These are phyloP conservation scores for Suillus discolor DNA, from an alignment of 768 basidiomycete species.

Conservation along the genomic window DNA sequence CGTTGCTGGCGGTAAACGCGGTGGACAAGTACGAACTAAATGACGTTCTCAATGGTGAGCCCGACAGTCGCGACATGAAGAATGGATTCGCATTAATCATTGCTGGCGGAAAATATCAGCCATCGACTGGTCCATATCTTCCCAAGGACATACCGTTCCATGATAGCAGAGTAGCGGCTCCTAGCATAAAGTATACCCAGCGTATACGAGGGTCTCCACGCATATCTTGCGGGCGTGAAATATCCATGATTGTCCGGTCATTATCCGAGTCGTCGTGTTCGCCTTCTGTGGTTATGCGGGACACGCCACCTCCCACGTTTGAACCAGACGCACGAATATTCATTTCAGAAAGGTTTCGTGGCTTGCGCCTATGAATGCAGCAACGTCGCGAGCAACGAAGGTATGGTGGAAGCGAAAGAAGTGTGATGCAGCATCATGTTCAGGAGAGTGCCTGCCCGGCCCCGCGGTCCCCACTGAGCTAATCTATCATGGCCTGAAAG, in stretches of 20 bases:
- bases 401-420: constrained; percentile 1
- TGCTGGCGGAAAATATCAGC: constrained; percentile 44
- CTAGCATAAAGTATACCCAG: constrained; percentile 74
- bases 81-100: constrained; percentile 86
- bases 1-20: constrained; percentile 63
- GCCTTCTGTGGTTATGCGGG: not conserved
- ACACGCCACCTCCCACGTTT: not conserved
- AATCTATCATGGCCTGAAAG: not conserved
- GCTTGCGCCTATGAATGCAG: not conserved
- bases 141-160: constrained; percentile 76
- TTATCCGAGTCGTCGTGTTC: not conserved
- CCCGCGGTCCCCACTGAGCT: too few relatives aligned
- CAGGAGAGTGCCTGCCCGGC: not conserved
- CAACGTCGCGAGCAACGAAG: not conserved
- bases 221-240: not conserved
- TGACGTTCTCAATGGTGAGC: constrained; percentile 55
- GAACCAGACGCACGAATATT: not conserved
- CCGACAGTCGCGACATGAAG: constrained; percentile 69
- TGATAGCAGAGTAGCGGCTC: constrained; percentile 77
- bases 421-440: not conserved
- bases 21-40: constrained; percentile 71
- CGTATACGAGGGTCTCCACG: constrained; percentile 45
- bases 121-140: not conserved
- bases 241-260: not conserved
- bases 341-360: not conserved